Percentiles rank a stretch among this genome's conserved stretches.
Conservation (phyloP, 2,329 filamentous ascomycete species). For the Fusarium sp. region DNA sequence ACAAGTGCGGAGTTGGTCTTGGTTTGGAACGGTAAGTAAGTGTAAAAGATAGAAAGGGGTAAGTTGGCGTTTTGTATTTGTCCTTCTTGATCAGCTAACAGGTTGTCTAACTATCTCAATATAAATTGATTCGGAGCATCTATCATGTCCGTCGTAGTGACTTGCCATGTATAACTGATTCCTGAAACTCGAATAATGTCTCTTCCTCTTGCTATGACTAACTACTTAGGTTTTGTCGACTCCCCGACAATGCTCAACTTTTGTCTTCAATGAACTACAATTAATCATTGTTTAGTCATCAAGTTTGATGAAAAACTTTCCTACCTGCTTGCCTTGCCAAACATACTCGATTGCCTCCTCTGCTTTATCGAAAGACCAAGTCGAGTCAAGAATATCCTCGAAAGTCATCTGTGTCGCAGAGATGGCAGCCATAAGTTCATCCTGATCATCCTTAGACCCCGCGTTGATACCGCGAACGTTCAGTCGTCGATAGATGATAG, state of each 20-base stretch:
- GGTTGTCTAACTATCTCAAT: background rate
- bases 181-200: background rate
- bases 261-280: background rate
- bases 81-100: background rate
- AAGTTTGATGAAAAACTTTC: constrained; percentile 50
- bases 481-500: constrained; percentile 51
- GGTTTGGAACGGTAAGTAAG: background rate
- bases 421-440: constrained; percentile 51
- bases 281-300: background rate
- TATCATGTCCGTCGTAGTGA: background rate
- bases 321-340: constrained; percentile 55
- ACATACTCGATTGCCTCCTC: constrained; percentile 54
- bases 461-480: constrained; percentile 52
- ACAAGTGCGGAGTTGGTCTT: constrained; percentile 48
- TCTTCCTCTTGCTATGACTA: background rate
- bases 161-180: background rate
- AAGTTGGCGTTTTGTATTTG: background rate
- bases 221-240: background rate
- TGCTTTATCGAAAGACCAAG: constrained; percentile 51
- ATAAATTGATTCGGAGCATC: background rate
- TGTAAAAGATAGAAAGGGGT: background rate
- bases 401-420: constrained; percentile 47
- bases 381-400: constrained; percentile 52
- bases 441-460: constrained; percentile 52
- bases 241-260: background rate